Evolutionary conservation across 1,284 basidiomycete genomes (phyloP), one percentile per base, ranked within the genome.

Genomic region (Ustilago shanxiensis): DNA sequence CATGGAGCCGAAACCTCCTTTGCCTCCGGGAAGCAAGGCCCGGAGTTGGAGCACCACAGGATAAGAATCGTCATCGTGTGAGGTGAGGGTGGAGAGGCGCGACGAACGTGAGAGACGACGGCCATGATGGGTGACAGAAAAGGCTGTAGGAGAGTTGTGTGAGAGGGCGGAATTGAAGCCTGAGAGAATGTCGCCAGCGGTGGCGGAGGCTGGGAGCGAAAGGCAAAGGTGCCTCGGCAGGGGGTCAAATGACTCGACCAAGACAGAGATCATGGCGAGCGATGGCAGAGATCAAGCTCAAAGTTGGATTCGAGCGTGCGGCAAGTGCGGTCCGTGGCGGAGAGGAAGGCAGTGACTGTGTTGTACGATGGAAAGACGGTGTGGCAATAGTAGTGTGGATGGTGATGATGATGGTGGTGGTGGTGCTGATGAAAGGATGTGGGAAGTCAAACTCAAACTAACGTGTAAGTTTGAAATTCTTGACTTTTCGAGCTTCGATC

Each of bases 1-100:
- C 89, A 98, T 95, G 26, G 93, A 93, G 9, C 97, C 96, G 85
- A 99, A 99, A 57, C 96, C 96, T 83, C 97, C 96, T 87, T 99
- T 99, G 53, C 97, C 97, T 69, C 96, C 96, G 11, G 89, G 92
- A 74, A 63, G 20, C 18, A 72, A 62, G 20, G 68, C 53, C 6
- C 80, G 61, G 24, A 82, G 29, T 26, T 83, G 77, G 26, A 85
- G 69, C 2, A 71, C 52, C 2, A 79, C 51, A 1, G 70, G 70
- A 28, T 61, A 62, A 8, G 11, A 62, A 53, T 67, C 47, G 20
- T 57, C 26, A 47, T 20, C 31, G 47, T 49, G 22, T 3, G 58
- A 49, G 26, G 10, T 22, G 24, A 66, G 39, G 11, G 29, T 49
- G 22, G 56, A 41, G n/a, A 68, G 35, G 11, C 37, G 50, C 0